phyloP scores from a whole-genome alignment of 2,329 filamentous ascomycete species.

The Aureobasidium sp. region DNA sequence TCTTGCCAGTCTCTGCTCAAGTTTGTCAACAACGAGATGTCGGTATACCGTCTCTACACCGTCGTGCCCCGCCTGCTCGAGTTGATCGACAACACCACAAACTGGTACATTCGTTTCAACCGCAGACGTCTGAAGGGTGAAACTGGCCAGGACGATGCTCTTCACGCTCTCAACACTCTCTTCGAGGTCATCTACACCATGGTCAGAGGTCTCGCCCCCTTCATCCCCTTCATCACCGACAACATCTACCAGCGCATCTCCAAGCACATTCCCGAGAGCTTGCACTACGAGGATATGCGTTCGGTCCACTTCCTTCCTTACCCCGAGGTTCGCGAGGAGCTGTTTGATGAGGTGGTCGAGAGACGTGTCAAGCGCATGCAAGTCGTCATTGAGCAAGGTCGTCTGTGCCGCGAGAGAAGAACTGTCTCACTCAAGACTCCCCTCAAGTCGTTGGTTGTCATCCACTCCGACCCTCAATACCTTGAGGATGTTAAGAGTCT shows the following conservation, averaged over 20 bases:
- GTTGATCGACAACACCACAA: conserved; percentile 90
- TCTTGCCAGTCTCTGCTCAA: conserved; percentile 83
- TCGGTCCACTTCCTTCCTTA: conserved; percentile 90
- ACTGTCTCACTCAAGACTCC: conserved; percentile 84
- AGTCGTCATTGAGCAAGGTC: conserved; percentile 82
- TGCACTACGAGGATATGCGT: conserved; percentile 60
- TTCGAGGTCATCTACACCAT: conserved; percentile 91
- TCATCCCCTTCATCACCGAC: conserved; percentile 92
- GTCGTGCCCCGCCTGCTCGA: conserved; percentile 68
- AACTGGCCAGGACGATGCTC: conserved; percentile 73
- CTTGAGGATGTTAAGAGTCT: conserved; percentile 79
- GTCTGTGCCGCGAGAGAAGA: conserved; percentile 76
- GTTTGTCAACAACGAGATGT: conserved; percentile 91
- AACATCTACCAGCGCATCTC: conserved; percentile 82
- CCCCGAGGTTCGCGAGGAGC: conserved; percentile 77
- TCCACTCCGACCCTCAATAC: conserved; percentile 74
- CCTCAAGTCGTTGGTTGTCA: conserved; percentile 78
- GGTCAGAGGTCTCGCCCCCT: conserved; percentile 79
- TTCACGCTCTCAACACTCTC: conserved; percentile 84
- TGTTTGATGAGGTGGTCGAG: conserved; percentile 81
- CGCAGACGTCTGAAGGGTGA: conserved; percentile 84
- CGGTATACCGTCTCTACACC: conserved; percentile 63
- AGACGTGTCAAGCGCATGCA: conserved; percentile 87
- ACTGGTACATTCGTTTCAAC: conserved; percentile 98
- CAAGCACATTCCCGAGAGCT: conserved; percentile 66